phyloP scores from a whole-genome alignment of 2,329 filamentous ascomycete species.

The Botrytis deweyae region DNA sequence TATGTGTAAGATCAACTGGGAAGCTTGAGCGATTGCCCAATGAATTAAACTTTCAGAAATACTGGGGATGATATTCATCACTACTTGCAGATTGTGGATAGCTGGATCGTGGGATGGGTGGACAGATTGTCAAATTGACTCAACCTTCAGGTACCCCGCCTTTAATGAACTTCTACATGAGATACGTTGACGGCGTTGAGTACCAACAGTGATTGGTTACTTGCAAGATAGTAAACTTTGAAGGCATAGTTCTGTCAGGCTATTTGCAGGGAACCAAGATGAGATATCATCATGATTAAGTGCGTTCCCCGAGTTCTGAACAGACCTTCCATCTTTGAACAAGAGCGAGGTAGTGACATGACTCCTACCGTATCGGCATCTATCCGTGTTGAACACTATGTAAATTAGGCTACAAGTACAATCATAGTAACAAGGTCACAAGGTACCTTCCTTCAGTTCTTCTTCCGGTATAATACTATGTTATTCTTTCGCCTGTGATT shows the following conservation, averaged over 20 bases:
- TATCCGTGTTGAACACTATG: too few relatives aligned
- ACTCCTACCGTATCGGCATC: not conserved
- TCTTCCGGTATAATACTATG: not conserved
- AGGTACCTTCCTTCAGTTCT: not conserved
- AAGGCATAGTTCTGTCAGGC: not conserved
- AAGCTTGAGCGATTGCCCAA: not conserved
- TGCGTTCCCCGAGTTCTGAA: not conserved
- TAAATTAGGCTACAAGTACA: not conserved
- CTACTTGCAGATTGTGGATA: not conserved
- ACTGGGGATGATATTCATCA: not conserved
- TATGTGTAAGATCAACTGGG: not conserved
- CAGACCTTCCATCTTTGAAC: not conserved
- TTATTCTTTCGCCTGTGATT: not conserved
- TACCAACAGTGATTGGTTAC: not conserved
- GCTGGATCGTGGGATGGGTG: not conserved
- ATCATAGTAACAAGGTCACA: not conserved
- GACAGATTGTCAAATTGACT: not conserved
- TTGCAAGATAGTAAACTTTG: not conserved
- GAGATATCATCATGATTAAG: not conserved
- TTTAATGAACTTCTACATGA: not conserved
- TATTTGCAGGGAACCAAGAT: not conserved
- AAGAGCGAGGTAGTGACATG: not conserved
- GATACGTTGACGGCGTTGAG: not conserved
- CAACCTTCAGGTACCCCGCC: not conserved
- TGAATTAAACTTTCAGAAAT: not conserved